These are phyloP conservation scores for Raffaelea ambrosiae DNA, from an alignment of 2,329 filamentous ascomycete species.

Conservation along the genomic window DNA sequence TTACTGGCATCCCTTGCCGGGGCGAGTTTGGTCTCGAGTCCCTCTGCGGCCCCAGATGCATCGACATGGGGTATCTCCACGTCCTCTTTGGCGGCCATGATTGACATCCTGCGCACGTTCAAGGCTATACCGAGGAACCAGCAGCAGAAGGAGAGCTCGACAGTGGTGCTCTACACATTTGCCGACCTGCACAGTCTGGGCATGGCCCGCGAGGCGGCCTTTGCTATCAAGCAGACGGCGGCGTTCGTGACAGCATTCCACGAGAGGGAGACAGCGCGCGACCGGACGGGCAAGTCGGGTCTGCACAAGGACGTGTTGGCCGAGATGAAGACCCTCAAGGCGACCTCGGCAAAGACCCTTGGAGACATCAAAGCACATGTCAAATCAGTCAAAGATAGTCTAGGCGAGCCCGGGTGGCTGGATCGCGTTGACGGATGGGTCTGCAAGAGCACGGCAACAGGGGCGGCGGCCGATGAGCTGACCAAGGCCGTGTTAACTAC, in stretches of 20 bases:
- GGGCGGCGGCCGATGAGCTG: conserved; percentile 10
- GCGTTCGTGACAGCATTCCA: conserved; percentile 21
- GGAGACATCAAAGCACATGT: conserved; percentile 23
- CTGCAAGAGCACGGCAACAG: conserved; percentile 11
- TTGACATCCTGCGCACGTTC: conserved; percentile 9
- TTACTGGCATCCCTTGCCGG: conserved; percentile 25
- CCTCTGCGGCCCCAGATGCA: conserved; percentile 1
- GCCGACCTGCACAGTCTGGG: conserved; percentile 26
- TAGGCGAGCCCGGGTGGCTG: conserved; percentile 27
- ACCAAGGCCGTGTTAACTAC: conserved; percentile 17
- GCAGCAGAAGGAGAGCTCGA: background rate
- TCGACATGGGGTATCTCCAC: background rate
- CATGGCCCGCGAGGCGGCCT: conserved; percentile 26
- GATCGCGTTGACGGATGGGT: conserved; percentile 26
- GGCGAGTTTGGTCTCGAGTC: conserved; percentile 14
- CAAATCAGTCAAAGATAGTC: conserved; percentile 19
- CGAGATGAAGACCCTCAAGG: conserved; percentile 18
- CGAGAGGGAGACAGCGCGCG: conserved; percentile 23
- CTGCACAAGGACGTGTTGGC: conserved; percentile 24
- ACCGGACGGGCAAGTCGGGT: conserved; percentile 22
- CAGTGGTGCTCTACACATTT: conserved; percentile 19
- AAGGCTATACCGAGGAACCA: too few species aligned
- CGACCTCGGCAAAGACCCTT: conserved; percentile 9
- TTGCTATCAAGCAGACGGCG: conserved; percentile 22
- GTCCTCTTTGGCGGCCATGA: background rate